Evolutionary conservation across 352 stramenopile species (phyloP), one percentile per base, ranked within the genome.

Genomic region (Phytophthora vignae): DNA sequence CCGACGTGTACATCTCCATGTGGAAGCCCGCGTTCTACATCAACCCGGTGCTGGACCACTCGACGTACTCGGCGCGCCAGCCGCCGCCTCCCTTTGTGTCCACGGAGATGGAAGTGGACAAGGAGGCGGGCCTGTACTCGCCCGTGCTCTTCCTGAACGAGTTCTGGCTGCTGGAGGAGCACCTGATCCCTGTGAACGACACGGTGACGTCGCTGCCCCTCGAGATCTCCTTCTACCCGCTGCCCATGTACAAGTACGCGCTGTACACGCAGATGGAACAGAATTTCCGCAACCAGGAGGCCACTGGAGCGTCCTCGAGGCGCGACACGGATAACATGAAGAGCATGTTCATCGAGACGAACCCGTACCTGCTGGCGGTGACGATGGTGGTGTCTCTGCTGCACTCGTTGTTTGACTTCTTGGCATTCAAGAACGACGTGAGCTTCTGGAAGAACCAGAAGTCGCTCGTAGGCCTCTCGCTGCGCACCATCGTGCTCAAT

Each of bases 391-490:
- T 99, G 48, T 99, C 96, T 54, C 81, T 98, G 25, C 74, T 99
- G 46, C 98, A 99, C 85, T 97, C 98, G 44, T 78, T 99, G 8
- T 99, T 99, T 79, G 97, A 99, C 75, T 99, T 99, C 68, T 69
- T 99, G 55, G 98, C 98, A 11, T 99, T 99, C 79, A 99, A 99
- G 77, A 99, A 98, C 73, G 98, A 99, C 79, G 97, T 99, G 67
- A 95, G 91, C 52, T 99, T 99, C 81, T 99, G 98, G 98, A 85
- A 91, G 52, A 97, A 98, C 62, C 98, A 99, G 67, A 99, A 99
- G 55, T 98, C 93, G 72, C 87, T 99, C 21, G 95, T 93, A 31
- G 98, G 98, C 1, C 78, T 99, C 8, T 98, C 91, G 65, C 86
- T 99, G 31, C 87, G 96, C 49, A 96, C 93, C 8, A 84, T 99